Evolutionary conservation across 106 monocot species (phyloP).

Genomic region (Cymbidium sinense): DNA sequence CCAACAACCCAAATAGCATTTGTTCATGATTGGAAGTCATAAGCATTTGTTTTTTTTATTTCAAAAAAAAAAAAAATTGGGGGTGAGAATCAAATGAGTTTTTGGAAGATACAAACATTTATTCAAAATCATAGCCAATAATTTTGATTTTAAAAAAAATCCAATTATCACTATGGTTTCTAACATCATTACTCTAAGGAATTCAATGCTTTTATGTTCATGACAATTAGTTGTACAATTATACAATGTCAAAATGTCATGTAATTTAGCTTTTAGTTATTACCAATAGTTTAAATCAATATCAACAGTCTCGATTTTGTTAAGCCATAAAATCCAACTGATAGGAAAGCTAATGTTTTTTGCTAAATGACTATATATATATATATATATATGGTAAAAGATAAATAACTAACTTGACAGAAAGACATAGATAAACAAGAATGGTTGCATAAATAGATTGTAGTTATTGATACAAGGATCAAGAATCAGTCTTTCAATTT

Average conservation of each 20-base stretch:
- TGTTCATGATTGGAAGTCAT: too few species aligned
- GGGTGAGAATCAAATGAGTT: too few species aligned
- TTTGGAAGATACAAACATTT: too few species aligned
- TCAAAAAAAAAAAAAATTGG: too few species aligned
- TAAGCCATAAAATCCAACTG: not conserved
- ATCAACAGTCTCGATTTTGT: not conserved
- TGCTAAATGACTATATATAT: not conserved
- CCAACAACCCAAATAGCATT: too few species aligned
- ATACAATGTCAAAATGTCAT: not conserved
- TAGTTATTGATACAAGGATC: not conserved
- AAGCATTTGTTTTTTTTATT: too few species aligned
- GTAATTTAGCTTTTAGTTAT: not conserved
- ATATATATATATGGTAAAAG: too few species aligned
- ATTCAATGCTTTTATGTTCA: not conserved
- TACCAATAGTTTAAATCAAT: not conserved
- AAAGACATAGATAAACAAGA: too few species aligned
- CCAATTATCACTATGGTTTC: not conserved
- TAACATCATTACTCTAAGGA: not conserved
- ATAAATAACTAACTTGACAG: too few species aligned
- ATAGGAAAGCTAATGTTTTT: not conserved
- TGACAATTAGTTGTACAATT: not conserved
- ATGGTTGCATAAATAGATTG: not conserved
- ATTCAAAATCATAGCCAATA: not conserved
- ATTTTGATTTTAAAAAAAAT: slow-evolving; percentile 1
- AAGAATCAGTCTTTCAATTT: not conserved